Base-by-base conservation (phyloP, 768 basidiomycete species). In the Lentinula sp. region DNA sequence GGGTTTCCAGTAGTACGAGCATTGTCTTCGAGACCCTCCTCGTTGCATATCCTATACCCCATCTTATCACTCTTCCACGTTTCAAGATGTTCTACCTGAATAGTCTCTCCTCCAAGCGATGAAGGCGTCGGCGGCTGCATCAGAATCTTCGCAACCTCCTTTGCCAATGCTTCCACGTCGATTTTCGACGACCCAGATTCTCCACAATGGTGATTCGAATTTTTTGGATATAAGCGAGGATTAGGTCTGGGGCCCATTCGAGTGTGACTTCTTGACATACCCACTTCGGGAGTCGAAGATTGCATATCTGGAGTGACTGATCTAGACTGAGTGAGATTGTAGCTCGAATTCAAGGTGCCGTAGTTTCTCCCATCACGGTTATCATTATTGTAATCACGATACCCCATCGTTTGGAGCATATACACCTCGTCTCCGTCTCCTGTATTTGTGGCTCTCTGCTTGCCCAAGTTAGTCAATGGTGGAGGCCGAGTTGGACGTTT, bases 111-210 rank as follows among this genome's bases (percentile, higher is more conserved):
- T 23, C 35, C 53, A 2, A 39, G n/a, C 16, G 53, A 37, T 40
- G 53, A 18, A 37, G 53, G 32, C 7, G 32, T 3, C 53, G 37
- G 10, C 5, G 32, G 31, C 53, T 68, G 68, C 64, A 69, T 62
- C 11, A 73, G 63, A 40, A 71, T 65, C 11, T 51, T 63, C 18
- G 70, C 70, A 8, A 73, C 71, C 63, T 72, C 69, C 59, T 68
- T 67, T 37, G 72, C 72, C 10, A 73, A 66, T n/a, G 66, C 56
- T 23, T 67, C 65, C 11, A 73, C 68, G 59, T 72, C 63, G 5
- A 61, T 53, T 5, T 18, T 57, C 23, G 37, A 10, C 49, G 45
- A 40, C 42, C 16, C 40, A 2, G 23, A 21, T 28, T 57, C 53
- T 28, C 37, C n/a, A 10, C 32, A 7, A 21, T 2, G 23, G n/a